Base-by-base conservation (phyloP, 495 filamentous ascomycete genomes). In the Achaetomiella virescens region DNA sequence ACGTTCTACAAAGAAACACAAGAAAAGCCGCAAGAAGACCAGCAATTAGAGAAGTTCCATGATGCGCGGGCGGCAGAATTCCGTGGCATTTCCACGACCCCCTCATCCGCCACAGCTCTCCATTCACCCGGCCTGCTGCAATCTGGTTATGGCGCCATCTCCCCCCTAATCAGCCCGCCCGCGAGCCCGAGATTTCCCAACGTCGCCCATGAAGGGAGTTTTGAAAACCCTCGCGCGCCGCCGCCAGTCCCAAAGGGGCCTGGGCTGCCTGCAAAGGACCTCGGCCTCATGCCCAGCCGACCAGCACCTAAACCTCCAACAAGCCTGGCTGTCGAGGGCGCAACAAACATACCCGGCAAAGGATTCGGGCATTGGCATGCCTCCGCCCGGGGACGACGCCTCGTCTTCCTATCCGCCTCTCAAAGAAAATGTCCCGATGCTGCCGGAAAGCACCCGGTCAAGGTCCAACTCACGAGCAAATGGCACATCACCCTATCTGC, bases 1-100 rank as follows among this genome's bases (percentile, higher is more conserved):
- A 86, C 84, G 43, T 97, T 97, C 70, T 97, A 95, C 72, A 92
- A 96, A 65, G 91, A 96, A 69, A 95, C 89, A 59, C 84, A 87
- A 12, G 89, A 89, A 45, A 85, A 83, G 48, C 83, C 83, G 57
- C 79, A 74, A 50, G 88, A 95, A 56, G 92, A 97, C 67, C 86
- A 88, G 61, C 85, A 92, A 25, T 91, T 91, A 79, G 89, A 96
- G 70, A 98, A 98, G 69, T 96, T 98, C 69, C 89, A 91, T 48
- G 84, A 95, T 74, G 91, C 89, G 29, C 78, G 82, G 64, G 79
- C 81, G 43, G 73, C 77, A 61, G 81, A 83, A 53, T 74, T 73
- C 62, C 77, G 81, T 50, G 72, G 75, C 27, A 63, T 72, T 12
- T 72, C 72, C 24, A 49, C 50, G 17, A 60, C 69, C 6, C 68